Base-by-base conservation (phyloP, 768 basidiomycete genomes). In the Tricholoma bakamatsutake region DNA sequence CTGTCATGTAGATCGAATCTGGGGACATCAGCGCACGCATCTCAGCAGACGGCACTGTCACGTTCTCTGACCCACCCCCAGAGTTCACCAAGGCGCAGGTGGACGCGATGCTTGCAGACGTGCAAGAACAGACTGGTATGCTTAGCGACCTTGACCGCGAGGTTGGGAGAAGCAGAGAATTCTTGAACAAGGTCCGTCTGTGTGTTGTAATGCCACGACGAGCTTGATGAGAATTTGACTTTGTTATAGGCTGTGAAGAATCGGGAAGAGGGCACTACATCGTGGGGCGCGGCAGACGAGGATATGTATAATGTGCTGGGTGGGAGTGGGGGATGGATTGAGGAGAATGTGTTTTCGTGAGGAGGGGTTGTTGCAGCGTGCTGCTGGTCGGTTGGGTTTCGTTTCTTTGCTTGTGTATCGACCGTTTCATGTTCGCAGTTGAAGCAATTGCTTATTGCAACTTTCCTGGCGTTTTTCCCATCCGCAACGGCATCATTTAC, bases 21-120 rank as follows among this genome's bases (percentile, higher is more conserved):
- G 76, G 75, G 54, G 87, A 90, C 58, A 85, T 93, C 59, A 78
- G 76, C 18, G 90, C 88, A 0, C 77, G 77, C 39, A 80, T 93
- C 33, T 82, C 84, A 1, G 77, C 80, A 1, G 76, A 82, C 52
- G 86, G 82, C 4, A 88, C 87, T 0, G 89, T 93, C 17, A 84
- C 84, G 0, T 91, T 92, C 68, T 79, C 80, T 15, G 85, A 87
- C 63, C 79, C 82, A 13, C 76, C 80, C 1, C 75, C 80, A n/a
- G 69, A 73, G 51, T 82, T 85, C 58, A 75, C 82, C 12, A 79
- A 81, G 58, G 73, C 71, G 8, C 80, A 88, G 52, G 78, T 91
- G 10, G 87, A 92, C 57, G 55, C 63, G 1, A 76, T 83, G 4
- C 72, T 92, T 42, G 69, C 62, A 51, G 73, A 76, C 15, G 73